A percentile compares a stretch with the other conserved stretches of the same genome.
phyloP scores from a whole-genome alignment of 2,329 filamentous ascomycete genomes.

The Penicillium decumbens region DNA sequence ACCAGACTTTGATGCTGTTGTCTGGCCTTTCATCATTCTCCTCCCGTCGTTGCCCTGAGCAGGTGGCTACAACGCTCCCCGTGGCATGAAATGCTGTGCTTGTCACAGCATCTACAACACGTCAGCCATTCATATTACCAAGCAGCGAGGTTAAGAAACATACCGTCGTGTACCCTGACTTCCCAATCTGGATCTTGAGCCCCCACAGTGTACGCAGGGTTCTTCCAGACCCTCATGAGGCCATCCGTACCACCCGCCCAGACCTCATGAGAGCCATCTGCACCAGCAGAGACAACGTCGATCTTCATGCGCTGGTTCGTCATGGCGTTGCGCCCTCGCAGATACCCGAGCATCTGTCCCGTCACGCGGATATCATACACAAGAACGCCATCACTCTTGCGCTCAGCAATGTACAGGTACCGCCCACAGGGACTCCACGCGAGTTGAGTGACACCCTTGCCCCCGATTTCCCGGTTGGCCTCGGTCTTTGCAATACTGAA shows the following conservation, averaged over 20 bases:
- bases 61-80: constrained; percentile 48
- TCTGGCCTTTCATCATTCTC: constrained; percentile 23
- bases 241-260: constrained; percentile 60
- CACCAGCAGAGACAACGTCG: constrained; percentile 43
- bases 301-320: constrained; percentile 56
- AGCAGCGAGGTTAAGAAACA: neutral
- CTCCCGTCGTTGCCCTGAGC: constrained; percentile 44
- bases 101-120: constrained; percentile 41
- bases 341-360: constrained; percentile 48
- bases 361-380: constrained; percentile 58
- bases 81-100: constrained; percentile 46
- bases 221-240: constrained; percentile 48
- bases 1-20: constrained; percentile 42
- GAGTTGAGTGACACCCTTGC: constrained; percentile 53
- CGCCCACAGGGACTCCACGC: constrained; percentile 55
- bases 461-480: constrained; percentile 40
- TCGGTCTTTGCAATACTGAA: constrained; percentile 46
- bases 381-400: constrained; percentile 52
- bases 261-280: constrained; percentile 47
- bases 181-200: constrained; percentile 42
- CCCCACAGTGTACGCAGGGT: constrained; percentile 42
- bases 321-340: constrained; percentile 43
- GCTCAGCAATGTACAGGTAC: constrained; percentile 57
- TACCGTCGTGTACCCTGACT: constrained; percentile 45
- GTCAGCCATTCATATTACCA: constrained; percentile 13